These are phyloP conservation scores for Taphrina deformans DNA, from an alignment of 1,139 yeast genomes.

Conservation along the genomic window DNA sequence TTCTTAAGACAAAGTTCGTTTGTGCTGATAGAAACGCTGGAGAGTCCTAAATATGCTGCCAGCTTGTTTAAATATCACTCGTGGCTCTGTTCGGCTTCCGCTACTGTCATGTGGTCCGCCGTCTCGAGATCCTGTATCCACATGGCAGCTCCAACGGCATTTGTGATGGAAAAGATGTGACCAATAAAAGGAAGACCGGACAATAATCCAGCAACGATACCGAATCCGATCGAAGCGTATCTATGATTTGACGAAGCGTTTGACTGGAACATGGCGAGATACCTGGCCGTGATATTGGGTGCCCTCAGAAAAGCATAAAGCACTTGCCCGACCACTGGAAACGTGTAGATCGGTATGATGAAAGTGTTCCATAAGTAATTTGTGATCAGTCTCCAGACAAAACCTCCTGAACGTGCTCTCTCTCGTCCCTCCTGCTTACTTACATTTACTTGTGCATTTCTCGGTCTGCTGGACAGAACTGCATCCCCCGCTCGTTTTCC, in stretches of 20 bases:
- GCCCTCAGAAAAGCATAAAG: conserved; percentile 8
- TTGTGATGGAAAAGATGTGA: conserved; percentile 10
- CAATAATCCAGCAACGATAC: conserved; percentile 6
- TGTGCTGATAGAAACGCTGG: too few species aligned
- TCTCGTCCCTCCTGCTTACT: background rate
- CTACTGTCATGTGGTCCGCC: background rate
- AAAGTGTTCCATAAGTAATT: conserved; percentile 11
- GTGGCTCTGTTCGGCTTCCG: background rate
- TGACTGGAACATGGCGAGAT: background rate
- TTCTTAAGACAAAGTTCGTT: too few species aligned
- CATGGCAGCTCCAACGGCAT: conserved; percentile 13
- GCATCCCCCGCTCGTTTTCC: conserved; percentile 14
- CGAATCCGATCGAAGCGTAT: conserved; percentile 10
- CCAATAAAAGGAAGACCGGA: conserved; percentile 11
- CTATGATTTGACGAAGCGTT: background rate
- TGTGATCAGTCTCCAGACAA: conserved; percentile 11
- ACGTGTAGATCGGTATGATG: conserved; percentile 4
- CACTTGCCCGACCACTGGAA: conserved; percentile 5
- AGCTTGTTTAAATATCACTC: too few species aligned
- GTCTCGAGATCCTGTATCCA: conserved; percentile 18
- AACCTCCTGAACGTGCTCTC: background rate
- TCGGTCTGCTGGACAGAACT: conserved; percentile 1
- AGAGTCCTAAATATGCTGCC: too few species aligned
- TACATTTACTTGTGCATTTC: background rate
- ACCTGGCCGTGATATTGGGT: conserved; percentile 3